A percentile compares a stretch with the other conserved stretches of the same genome.
Conservation (phyloP, 176 grass and related monocot genomes). For the Pharus latifolius region DNA sequence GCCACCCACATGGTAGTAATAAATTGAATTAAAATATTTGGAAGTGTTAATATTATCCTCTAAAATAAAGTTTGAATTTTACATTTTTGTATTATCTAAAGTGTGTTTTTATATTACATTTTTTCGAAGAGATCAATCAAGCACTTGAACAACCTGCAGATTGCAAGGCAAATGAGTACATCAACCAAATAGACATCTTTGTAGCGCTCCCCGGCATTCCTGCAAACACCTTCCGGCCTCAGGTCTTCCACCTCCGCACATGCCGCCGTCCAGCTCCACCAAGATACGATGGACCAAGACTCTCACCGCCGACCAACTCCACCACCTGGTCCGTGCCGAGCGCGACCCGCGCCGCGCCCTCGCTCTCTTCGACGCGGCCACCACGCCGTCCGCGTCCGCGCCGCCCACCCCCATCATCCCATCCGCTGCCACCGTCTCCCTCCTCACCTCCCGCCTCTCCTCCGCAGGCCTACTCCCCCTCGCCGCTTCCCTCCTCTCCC, state of each 20-base stretch:
- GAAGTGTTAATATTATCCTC: too few relatives aligned
- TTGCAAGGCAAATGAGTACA: too few relatives aligned
- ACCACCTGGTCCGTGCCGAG: conserved; percentile 47
- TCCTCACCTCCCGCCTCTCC: conserved; percentile 68
- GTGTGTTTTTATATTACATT: too few relatives aligned
- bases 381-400: conserved; percentile 19
- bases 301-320: conserved; percentile 43
- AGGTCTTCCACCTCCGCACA: neutral
- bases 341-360: conserved; percentile 55
- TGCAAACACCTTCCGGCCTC: neutral
- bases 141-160: too few relatives aligned
- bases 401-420: conserved; percentile 13
- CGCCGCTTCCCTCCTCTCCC: conserved; percentile 46
- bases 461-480: conserved; percentile 53
- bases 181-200: too few relatives aligned
- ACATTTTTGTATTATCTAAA: too few relatives aligned
- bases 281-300: conserved; percentile 52
- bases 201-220: neutral
- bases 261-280: conserved; percentile 17
- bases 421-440: conserved; percentile 33
- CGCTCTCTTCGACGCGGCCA: conserved; percentile 61
- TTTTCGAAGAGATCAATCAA: too few relatives aligned
- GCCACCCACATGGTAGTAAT: too few relatives aligned
- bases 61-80: too few relatives aligned
- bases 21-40: too few relatives aligned